Conservation (phyloP, 768 basidiomycete species). For the Pulveroboletus ravenelii region DNA sequence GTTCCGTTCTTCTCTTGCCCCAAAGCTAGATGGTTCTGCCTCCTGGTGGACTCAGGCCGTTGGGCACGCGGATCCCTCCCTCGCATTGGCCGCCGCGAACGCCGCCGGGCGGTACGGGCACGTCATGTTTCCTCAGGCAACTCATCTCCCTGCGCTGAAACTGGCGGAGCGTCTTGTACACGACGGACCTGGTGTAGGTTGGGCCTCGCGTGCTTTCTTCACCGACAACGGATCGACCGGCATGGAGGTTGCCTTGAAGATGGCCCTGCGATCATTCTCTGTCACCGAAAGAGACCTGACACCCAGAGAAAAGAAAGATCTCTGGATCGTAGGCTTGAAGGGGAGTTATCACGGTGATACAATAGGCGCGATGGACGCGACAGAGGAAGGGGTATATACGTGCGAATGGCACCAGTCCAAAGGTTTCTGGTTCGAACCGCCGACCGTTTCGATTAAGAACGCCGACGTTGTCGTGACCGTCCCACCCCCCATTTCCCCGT, state of each 20-base stretch:
- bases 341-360: slow-evolving; percentile 99
- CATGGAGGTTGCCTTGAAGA: slow-evolving; percentile 97
- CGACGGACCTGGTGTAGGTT: slow-evolving; percentile 77
- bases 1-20: slow-evolving; percentile 40
- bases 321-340: slow-evolving; percentile 80
- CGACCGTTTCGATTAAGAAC: slow-evolving; percentile 64
- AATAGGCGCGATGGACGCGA: slow-evolving; percentile 95
- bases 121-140: slow-evolving; percentile 91
- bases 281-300: slow-evolving; percentile 33
- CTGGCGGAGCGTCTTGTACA: slow-evolving; percentile 76
- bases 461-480: slow-evolving; percentile 53
- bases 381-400: slow-evolving; percentile 84
- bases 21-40: slow-evolving; percentile 86
- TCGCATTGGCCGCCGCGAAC: slow-evolving; percentile 81
- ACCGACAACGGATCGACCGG: slow-evolving; percentile 95
- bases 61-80: slow-evolving; percentile 72
- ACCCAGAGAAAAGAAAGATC: slow-evolving; percentile 38
- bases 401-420: slow-evolving; percentile 95
- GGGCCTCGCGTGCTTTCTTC: slow-evolving; percentile 90
- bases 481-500: slow-evolving; percentile 43
- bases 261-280: slow-evolving; percentile 78
- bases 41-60: slow-evolving; percentile 98
- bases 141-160: slow-evolving; percentile 78
- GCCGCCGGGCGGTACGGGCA: slow-evolving; percentile 95
- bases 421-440: slow-evolving; percentile 92